A percentile compares a stretch with the other conserved stretches of the same genome.
Evolutionary conservation across 2,329 filamentous ascomycete species (phyloP).

Genomic region (Tolypocladium ophioglossoides): DNA sequence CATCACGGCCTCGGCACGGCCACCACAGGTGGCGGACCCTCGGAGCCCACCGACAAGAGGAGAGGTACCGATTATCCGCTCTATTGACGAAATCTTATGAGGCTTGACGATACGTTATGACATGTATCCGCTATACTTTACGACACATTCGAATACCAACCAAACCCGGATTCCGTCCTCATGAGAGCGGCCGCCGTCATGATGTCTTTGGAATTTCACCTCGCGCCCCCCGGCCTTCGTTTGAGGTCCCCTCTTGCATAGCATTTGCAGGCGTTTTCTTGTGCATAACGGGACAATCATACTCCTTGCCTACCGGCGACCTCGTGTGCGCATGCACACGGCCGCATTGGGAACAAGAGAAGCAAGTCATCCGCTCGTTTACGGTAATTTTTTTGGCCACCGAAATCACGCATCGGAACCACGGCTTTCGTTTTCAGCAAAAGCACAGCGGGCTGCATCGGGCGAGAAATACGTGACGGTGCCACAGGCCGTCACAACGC

Average conservation of each 20-base stretch:
- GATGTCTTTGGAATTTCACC: background rate
- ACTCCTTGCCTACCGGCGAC: background rate
- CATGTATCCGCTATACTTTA: background rate
- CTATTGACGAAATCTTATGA: slow-evolving; percentile 68
- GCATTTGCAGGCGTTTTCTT: background rate
- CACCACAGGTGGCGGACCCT: slow-evolving; percentile 49
- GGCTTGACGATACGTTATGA: background rate
- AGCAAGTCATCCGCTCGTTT: background rate
- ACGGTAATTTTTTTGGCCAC: background rate
- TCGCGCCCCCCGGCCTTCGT: background rate
- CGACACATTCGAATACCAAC: background rate
- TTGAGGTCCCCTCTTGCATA: background rate
- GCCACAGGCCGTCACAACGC: background rate
- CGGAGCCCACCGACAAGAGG: slow-evolving; percentile 66
- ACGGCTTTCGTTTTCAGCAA: background rate
- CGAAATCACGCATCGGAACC: background rate
- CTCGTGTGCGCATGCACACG: background rate
- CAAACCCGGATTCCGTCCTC: background rate
- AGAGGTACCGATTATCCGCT: slow-evolving; percentile 64
- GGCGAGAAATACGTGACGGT: background rate
- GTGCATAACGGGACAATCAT: background rate
- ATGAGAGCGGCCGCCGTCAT: background rate
- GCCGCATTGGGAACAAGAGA: background rate
- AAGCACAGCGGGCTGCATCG: background rate
- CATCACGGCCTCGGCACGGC: slow-evolving; percentile 33